Evolutionary conservation across 805 yeast species (phyloP), one percentile per base, ranked within the genome.

Genomic region (Kodamaea leandrae): DNA sequence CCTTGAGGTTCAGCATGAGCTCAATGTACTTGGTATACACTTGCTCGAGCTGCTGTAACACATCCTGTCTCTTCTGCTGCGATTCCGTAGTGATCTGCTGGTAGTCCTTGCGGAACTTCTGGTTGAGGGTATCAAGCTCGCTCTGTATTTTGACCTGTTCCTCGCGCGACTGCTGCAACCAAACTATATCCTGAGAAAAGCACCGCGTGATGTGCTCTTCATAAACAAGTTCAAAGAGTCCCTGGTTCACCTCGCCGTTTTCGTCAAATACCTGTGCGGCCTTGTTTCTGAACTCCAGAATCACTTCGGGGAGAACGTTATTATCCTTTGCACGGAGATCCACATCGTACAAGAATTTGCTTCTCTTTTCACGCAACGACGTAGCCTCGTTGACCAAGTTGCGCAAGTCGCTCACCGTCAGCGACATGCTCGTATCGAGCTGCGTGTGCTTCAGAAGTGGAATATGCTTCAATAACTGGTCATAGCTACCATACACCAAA

Each of bases 1-100:
- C 85, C 21, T 72, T 72, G 19, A 87, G 57, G 53, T 86, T 83
- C 4, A 70, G 64, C 13, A 72, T 58, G 2, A 86, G 69, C 50
- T 83, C 86, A 20, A 71, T 58, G 51, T 69, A 83, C 36, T 76
- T 71, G 28, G 65, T 58, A 47, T 69, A 76, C 1, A 74, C 76
- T 4, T 66, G 58, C 40, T 78, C 83, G 20, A 84, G 57, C 1
- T 58, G 62, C 40, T 77, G 79, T 32, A 85, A 57, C 1, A 76
- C 74, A 16, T 64, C 62, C 38, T 74, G 76, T 34, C 88, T 63
- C 24, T 63, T 62, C 3, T 42, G 45, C 26, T 62, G 63, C 4
- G 61, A 48, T 15, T 49, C 54, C 36, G 45, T 49, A 16, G 45
- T 46, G 26, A 27, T 13, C 8, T 20, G 41, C 19, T 35, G 33